phyloP scores from a whole-genome alignment of 2,329 filamentous ascomycete genomes.

The Septoria linicola region DNA sequence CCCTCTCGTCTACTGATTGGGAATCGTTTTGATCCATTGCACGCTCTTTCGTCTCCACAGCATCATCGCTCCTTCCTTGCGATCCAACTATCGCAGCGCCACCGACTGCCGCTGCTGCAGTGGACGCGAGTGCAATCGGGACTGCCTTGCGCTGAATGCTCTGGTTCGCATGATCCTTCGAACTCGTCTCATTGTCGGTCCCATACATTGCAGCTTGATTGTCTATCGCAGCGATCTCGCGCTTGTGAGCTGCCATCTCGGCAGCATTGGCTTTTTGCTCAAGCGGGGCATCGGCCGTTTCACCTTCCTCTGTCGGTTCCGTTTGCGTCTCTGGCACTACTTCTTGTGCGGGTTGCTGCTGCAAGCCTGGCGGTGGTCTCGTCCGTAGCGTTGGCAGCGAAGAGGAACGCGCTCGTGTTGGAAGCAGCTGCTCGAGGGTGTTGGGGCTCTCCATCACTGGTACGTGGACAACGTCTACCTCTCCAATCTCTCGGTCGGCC shows the following conservation, averaged over 20 bases:
- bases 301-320: slow-evolving; percentile 14
- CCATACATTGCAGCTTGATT: slow-evolving; percentile 11
- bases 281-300: neutral
- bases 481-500: slow-evolving; percentile 3
- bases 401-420: slow-evolving; percentile 1
- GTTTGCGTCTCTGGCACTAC: slow-evolving; percentile 7
- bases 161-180: too few relatives aligned
- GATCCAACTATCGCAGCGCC: neutral
- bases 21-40: neutral
- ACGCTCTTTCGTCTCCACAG: neutral
- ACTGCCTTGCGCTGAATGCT: too few relatives aligned
- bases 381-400: neutral
- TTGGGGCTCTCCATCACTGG: neutral
- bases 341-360: neutral
- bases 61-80: neutral
- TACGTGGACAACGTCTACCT: neutral
- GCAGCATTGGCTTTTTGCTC: slow-evolving; percentile 27
- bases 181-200: slow-evolving; percentile 9
- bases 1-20: slow-evolving; percentile 16
- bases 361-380: neutral
- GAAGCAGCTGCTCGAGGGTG: neutral
- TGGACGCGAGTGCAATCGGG: too few relatives aligned
- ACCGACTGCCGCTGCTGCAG: too few relatives aligned
- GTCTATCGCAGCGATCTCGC: slow-evolving; percentile 14
- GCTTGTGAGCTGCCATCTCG: slow-evolving; percentile 26